A percentile compares a stretch with the other conserved stretches of the same genome.
Evolutionary conservation across 768 basidiomycete genomes (phyloP).

Genomic region (Pholiota conissans): DNA sequence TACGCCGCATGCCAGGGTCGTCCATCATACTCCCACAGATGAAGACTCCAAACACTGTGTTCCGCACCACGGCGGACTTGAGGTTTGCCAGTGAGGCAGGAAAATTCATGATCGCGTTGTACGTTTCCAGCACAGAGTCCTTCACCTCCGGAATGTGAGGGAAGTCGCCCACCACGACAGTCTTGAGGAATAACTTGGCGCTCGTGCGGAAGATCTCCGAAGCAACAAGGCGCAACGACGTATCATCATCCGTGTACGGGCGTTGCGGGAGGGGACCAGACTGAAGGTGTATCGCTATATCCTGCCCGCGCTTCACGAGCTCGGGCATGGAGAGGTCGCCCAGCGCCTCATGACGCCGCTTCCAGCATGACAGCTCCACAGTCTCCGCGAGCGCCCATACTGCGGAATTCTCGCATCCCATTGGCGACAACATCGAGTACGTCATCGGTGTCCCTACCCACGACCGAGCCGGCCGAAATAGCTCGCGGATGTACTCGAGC

Average conservation of each 20-base stretch:
- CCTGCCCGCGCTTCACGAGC: conserved; percentile 53
- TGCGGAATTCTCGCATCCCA: conserved; percentile 85
- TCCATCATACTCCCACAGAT: conserved; percentile 72
- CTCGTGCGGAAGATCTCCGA: conserved; percentile 73
- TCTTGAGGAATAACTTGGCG: conserved; percentile 74
- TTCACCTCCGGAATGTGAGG: conserved; percentile 67
- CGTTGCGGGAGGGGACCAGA: conserved; percentile 21
- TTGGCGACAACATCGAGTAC: conserved; percentile 76
- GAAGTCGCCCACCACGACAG: conserved; percentile 73
- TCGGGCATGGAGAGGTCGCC: conserved; percentile 59
- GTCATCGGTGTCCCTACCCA: conserved; percentile 39
- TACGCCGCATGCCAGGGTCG: conserved; percentile 37
- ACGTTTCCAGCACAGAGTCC: conserved; percentile 37
- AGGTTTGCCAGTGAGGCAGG: not conserved
- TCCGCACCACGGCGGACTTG: conserved; percentile 55
- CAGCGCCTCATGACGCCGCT: conserved; percentile 35
- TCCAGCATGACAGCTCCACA: conserved; percentile 66
- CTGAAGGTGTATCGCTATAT: conserved; percentile 46
- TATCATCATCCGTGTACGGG: conserved; percentile 22
- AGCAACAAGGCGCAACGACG: conserved; percentile 44
- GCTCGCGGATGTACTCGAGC: conserved; percentile 48
- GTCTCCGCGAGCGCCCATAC: conserved; percentile 81
- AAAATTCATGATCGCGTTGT: conserved; percentile 9
- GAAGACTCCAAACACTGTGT: conserved; percentile 78
- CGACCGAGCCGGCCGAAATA: conserved; percentile 52